Base-by-base conservation (phyloP, 306 rosid genomes). In the Styphnolobium japonicum region DNA sequence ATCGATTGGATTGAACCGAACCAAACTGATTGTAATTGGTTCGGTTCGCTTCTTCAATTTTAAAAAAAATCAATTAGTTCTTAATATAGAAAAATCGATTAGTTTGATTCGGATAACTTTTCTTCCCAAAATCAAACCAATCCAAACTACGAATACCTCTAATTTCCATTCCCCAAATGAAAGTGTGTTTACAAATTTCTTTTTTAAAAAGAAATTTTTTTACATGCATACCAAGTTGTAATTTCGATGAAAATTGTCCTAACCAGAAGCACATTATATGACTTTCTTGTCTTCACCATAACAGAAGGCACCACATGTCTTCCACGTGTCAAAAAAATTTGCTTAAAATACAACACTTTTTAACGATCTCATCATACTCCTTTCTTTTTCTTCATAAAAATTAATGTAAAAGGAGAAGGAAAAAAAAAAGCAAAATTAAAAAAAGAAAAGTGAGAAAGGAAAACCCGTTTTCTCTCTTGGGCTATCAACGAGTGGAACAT, bases 301-400 rank as follows among this genome's bases (percentile, higher is more conserved):
- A 31, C 29, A 7, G 64, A 43, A 7, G 19, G 60, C 58, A 62
- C 9, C 36, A 67, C 82, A 81, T 77, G 86, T 46, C 56, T 15
- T 29, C 82, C 81, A 85, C 40, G 78, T 67, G 85, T 70, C 68
- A 14, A 15, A 55, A 37, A 74, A 62, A 42, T 73, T 85, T 23
- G 42, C 83, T 77, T 45, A 66, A 71, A 81, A 39, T 52, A 65
- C 80, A 73, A 78, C 16, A 11, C 43, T n/a, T 64, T 39, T 66
- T 58, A 70, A 82, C 80, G 56, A 80, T 73, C 87, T 61, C 77
- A 78, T 89, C 23, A 84, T 72, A 71, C 39, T 36, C 33, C 19
- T 36, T 19, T 22, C 12, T 10, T n/a, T 2, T 0, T 25, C 1
- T 3, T 1, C 0, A 7, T 7, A 34, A 63, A n/a, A 10, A 11